These are phyloP conservation scores for Aspergillus ellipticus DNA, from an alignment of 495 filamentous ascomycete species.

Conservation along the genomic window DNA sequence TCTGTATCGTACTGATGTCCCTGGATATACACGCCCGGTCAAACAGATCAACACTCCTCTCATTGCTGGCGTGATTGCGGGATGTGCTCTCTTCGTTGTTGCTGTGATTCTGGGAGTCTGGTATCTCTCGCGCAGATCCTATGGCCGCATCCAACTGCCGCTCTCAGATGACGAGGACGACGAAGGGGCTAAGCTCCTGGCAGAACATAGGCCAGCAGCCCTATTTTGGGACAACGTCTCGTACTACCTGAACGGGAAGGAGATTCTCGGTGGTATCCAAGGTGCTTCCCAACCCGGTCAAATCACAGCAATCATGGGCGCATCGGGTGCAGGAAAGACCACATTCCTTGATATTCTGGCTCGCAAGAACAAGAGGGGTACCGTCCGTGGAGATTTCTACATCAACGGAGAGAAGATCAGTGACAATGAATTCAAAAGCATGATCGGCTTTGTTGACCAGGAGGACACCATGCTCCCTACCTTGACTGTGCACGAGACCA, in stretches of 20 bases:
- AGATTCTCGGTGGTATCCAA: slow-evolving; percentile 75
- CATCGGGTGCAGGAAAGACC: slow-evolving; percentile 95
- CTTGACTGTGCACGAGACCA: slow-evolving; percentile 96
- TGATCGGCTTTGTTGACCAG: slow-evolving; percentile 96
- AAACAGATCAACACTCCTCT: slow-evolving; percentile 97
- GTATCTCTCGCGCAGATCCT: slow-evolving; percentile 75
- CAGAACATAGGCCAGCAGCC: slow-evolving; percentile 85
- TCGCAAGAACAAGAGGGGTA: slow-evolving; percentile 92
- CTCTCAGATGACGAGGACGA: slow-evolving; percentile 87
- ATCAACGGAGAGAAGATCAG: slow-evolving; percentile 89
- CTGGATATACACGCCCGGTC: slow-evolving; percentile 81
- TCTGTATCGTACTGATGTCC: slow-evolving; percentile 84
- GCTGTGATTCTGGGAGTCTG: slow-evolving; percentile 77
- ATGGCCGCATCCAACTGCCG: slow-evolving; percentile 67
- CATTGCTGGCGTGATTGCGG: slow-evolving; percentile 91
- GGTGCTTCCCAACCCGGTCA: slow-evolving; percentile 87
- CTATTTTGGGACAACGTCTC: slow-evolving; percentile 85
- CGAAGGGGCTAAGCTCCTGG: slow-evolving; percentile 77
- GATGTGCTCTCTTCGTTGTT: slow-evolving; percentile 80
- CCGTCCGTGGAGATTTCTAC: slow-evolving; percentile 76
- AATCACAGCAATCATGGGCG: slow-evolving; percentile 96
- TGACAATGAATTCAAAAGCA: slow-evolving; percentile 82
- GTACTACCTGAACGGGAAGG: slow-evolving; percentile 80
- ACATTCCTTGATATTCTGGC: slow-evolving; percentile 96
- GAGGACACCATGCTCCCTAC: slow-evolving; percentile 98